Evolutionary conservation across 108 stramenopile genomes (phyloP), one percentile per base, ranked within the genome.

Genomic region (Schizochytrium sp.): DNA sequence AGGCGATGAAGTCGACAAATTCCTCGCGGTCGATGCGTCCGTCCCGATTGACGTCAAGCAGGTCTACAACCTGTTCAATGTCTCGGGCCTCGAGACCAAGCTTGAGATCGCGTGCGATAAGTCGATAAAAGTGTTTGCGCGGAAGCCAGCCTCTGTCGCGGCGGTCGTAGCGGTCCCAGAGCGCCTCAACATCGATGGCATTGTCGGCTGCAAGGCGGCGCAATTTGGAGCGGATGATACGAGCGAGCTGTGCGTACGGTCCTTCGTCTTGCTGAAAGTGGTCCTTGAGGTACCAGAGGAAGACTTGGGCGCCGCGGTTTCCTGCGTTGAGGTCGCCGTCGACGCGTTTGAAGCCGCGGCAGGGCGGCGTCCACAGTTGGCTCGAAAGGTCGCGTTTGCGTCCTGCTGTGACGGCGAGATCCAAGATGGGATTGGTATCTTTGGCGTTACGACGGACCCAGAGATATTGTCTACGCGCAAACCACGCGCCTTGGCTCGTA

Each of bases 361-460:
- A 83, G 28, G 76, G 76, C 6, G 76, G 76, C 19, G 76, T 83
- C 76, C 76, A 83, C 45, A 83, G 51, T 23, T 83, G 44, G 76
- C 76, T 83, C 4, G 76, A 12, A 55, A 47, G 76, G 51, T 83
- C 76, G 28, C 76, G 76, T 16, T 47, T 53, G 14, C 76, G 76
- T 23, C 76, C 76, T 12, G 76, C 45, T 12, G 76, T 83, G 48
- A 83, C 51, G 51, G 76, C 76, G 10, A 83, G 8, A 23, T 83
- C 76, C 8, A 83, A 16, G 23, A 83, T 53, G 8, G 76, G 76
- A 45, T 83, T 43, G 1, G 45, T 10, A 23, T 83, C 76, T 53
- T 83, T 45, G 51, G 76, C 76, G 28, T 83, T 83, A 12, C 76
- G 45, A 45, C 76, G 76, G 51, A 83, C n/a, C 76, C 76, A 83